Conservation (phyloP, 768 basidiomycete genomes). For the Mycena galericulata region DNA sequence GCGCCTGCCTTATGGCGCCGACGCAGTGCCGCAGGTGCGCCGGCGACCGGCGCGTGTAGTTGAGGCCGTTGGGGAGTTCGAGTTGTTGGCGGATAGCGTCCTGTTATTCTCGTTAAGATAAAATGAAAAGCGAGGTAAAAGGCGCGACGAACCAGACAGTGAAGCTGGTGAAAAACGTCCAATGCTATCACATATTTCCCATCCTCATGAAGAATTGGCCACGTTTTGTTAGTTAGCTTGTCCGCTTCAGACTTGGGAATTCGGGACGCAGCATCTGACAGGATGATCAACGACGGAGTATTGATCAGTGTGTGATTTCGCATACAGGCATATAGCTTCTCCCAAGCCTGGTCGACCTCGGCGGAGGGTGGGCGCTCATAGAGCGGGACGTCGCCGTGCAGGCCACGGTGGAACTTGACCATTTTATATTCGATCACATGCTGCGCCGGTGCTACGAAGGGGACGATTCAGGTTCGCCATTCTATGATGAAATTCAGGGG, state of each 20-base stretch:
- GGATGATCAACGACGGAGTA: not conserved
- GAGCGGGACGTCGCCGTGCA: conserved; percentile 22
- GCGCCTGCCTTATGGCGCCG: conserved; percentile 39
- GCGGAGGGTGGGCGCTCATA: conserved; percentile 16
- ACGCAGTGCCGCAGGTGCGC: conserved; percentile 37
- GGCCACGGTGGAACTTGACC: conserved; percentile 36
- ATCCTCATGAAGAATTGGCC: conserved; percentile 39
- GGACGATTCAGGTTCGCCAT: not conserved
- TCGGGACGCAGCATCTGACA: conserved; percentile 10
- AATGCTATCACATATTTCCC: conserved; percentile 39
- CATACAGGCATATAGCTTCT: conserved; percentile 35
- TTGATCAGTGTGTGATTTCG: not conserved
- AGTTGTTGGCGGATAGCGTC: conserved; percentile 40
- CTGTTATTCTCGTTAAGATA: not conserved
- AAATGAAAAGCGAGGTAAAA: not conserved
- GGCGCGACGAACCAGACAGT: conserved; percentile 42
- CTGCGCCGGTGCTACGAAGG: conserved; percentile 36
- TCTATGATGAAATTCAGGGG: not conserved
- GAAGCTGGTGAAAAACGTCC: conserved; percentile 46
- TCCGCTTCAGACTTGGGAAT: conserved; percentile 38
- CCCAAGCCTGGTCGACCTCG: conserved; percentile 41
- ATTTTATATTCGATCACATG: conserved; percentile 33
- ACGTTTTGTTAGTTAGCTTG: conserved; percentile 41
- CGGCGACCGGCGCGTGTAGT: conserved; percentile 26
- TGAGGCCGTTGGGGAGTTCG: conserved; percentile 33